phyloP scores from a whole-genome alignment of 139 green algal species.

The Limnomonas spitsbergensis region DNA sequence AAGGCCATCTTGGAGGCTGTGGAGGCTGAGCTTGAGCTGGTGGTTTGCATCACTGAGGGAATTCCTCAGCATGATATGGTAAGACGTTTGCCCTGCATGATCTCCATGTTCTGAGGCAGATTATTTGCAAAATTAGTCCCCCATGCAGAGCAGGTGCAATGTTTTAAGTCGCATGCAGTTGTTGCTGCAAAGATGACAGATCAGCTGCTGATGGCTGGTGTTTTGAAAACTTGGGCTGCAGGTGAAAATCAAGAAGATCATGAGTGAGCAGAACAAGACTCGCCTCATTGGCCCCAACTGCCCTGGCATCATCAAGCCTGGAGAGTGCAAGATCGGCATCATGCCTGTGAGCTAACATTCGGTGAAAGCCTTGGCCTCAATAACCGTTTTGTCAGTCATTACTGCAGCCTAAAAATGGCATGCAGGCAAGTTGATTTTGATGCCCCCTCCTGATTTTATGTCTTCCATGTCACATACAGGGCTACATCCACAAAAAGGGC shows the following conservation, averaged over 20 bases:
- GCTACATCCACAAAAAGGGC: slow-evolving; percentile 97
- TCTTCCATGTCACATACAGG: too few species aligned
- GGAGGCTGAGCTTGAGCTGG: slow-evolving; percentile 90
- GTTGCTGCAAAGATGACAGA: too few species aligned
- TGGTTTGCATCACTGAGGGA: slow-evolving; percentile 99
- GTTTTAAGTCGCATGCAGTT: too few species aligned
- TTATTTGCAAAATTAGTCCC: too few species aligned
- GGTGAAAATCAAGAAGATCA: slow-evolving; percentile 89
- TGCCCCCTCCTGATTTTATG: neutral
- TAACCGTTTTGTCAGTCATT: neutral
- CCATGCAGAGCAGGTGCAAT: too few species aligned
- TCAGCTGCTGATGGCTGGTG: too few species aligned
- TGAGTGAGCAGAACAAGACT: slow-evolving; percentile 85
- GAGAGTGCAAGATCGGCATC: slow-evolving; percentile 99
- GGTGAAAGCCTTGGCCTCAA: neutral
- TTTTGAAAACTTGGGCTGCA: slow-evolving; percentile 45
- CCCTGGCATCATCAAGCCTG: slow-evolving; percentile 96
- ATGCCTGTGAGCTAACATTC: slow-evolving; percentile 71
- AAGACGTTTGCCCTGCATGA: too few species aligned
- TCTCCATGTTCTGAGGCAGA: too few species aligned
- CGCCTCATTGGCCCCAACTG: slow-evolving; percentile 98
- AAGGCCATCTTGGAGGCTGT: slow-evolving; percentile 90
- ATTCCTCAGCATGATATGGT: slow-evolving; percentile 66
- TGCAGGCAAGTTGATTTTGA: too few species aligned
- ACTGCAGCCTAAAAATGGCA: too few species aligned